phyloP scores from a whole-genome alignment of 1,284 basidiomycete species.

The Microbotryomycetes sp. region DNA sequence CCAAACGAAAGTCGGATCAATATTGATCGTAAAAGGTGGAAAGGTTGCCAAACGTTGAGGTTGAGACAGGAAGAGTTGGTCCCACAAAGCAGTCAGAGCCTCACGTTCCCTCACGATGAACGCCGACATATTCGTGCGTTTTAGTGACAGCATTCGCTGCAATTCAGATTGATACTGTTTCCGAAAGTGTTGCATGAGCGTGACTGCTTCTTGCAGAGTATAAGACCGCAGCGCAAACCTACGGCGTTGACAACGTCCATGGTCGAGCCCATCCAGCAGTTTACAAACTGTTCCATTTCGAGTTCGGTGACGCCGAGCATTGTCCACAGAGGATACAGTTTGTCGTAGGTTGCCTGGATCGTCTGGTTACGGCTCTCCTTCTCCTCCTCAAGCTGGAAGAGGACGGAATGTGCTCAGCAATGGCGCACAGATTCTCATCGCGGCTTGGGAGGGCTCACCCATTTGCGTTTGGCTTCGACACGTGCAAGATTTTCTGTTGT shows the following conservation, averaged over 20 bases:
- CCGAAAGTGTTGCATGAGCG: neutral
- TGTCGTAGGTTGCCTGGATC: constrained; percentile 79
- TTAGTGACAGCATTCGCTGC: constrained; percentile 79
- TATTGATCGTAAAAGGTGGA: constrained; percentile 14
- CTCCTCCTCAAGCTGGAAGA: constrained; percentile 51
- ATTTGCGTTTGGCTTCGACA: constrained; percentile 59
- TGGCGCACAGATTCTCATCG: neutral
- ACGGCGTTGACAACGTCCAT: constrained; percentile 57
- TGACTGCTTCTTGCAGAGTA: neutral
- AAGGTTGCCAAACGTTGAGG: constrained; percentile 55
- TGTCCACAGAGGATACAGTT: constrained; percentile 71
- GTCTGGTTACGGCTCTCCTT: constrained; percentile 62
- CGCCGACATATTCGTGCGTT: constrained; percentile 74
- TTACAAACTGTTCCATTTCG: constrained; percentile 74
- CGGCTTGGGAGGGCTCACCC: constrained; percentile 35
- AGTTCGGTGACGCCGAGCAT: constrained; percentile 62
- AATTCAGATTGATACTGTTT: constrained; percentile 74
- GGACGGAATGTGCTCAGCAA: neutral
- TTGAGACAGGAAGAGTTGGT: constrained; percentile 74
- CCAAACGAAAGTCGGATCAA: constrained; percentile 16
- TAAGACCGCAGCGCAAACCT: constrained; percentile 10
- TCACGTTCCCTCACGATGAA: constrained; percentile 76
- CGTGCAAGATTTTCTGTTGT: constrained; percentile 47
- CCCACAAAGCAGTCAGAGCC: constrained; percentile 76
- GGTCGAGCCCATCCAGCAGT: constrained; percentile 67